These are phyloP conservation scores for Hydnomerulius pinastri DNA, from an alignment of 768 basidiomycete species.

Conservation along the genomic window DNA sequence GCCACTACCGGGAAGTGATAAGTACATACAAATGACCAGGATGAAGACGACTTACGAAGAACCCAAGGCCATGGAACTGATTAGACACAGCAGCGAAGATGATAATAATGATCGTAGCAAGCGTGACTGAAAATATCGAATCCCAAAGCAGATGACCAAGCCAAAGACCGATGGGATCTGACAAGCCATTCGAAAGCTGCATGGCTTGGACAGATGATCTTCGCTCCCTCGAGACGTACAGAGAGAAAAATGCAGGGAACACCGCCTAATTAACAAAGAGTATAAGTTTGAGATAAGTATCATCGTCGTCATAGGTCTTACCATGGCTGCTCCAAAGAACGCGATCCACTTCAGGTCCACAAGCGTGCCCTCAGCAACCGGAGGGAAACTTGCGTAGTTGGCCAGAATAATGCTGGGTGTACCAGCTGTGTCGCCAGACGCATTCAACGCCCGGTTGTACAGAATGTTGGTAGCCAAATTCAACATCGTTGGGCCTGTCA, in stretches of 20 bases:
- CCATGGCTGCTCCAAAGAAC: conserved; percentile 76
- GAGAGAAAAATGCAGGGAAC: conserved; percentile 78
- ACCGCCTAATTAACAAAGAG: conserved; percentile 49
- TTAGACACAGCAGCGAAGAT: conserved; percentile 56
- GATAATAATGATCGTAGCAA: conserved; percentile 64
- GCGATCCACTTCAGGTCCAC: conserved; percentile 70
- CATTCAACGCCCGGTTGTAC: conserved; percentile 62
- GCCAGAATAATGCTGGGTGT: conserved; percentile 57
- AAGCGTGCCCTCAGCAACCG: conserved; percentile 54
- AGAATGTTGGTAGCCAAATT: conserved; percentile 71
- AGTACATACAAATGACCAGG: not conserved
- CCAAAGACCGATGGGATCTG: conserved; percentile 72
- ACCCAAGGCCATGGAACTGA: conserved; percentile 70
- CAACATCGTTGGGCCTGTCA: conserved; percentile 59
- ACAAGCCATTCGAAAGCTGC: conserved; percentile 77
- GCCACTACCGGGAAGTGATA: conserved; percentile 49
- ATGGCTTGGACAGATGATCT: conserved; percentile 73
- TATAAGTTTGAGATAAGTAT: not conserved
- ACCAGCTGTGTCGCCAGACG: conserved; percentile 38
- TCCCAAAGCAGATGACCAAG: conserved; percentile 80
- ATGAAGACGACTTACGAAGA: conserved; percentile 47
- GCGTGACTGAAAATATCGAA: conserved; percentile 55
- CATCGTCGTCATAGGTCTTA: conserved; percentile 26
- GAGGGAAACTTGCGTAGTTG: conserved; percentile 59
- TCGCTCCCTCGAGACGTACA: conserved; percentile 76